These are phyloP conservation scores for Salix caprea DNA, from an alignment of 345 rosid species.

Conservation along the genomic window DNA sequence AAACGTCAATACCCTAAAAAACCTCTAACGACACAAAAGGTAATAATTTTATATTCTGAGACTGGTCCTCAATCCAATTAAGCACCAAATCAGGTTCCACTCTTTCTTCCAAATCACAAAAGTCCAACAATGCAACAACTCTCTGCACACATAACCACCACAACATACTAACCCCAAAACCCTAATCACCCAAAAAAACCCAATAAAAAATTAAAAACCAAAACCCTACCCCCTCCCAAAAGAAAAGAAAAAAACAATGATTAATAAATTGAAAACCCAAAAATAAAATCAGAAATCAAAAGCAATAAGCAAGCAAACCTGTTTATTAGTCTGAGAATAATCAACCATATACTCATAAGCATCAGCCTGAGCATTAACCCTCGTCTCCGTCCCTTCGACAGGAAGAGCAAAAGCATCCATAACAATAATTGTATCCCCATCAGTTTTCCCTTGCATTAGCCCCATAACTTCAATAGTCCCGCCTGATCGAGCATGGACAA, in stretches of 20 bases:
- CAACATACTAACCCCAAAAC: neutral
- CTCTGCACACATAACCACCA: neutral
- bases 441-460: conserved; percentile 97
- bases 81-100: neutral
- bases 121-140: neutral
- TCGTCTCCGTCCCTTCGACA: conserved; percentile 97
- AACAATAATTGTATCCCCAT: conserved; percentile 90
- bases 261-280: neutral
- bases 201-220: too few relatives aligned
- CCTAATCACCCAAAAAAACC: neutral
- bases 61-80: neutral
- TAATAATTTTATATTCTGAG: neutral
- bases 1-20: neutral
- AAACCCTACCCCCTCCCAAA: too few relatives aligned
- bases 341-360: conserved; percentile 99
- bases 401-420: conserved; percentile 99
- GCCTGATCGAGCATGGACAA: conserved; percentile 99
- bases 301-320: conserved; percentile 35
- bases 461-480: conserved; percentile 99
- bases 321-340: conserved; percentile 92
- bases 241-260: neutral
- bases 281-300: neutral
- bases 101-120: neutral
- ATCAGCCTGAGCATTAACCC: conserved; percentile 99
- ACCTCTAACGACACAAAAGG: neutral